phyloP scores from a whole-genome alignment of 1,139 yeast species.

The Saccharomyces hybrid region DNA sequence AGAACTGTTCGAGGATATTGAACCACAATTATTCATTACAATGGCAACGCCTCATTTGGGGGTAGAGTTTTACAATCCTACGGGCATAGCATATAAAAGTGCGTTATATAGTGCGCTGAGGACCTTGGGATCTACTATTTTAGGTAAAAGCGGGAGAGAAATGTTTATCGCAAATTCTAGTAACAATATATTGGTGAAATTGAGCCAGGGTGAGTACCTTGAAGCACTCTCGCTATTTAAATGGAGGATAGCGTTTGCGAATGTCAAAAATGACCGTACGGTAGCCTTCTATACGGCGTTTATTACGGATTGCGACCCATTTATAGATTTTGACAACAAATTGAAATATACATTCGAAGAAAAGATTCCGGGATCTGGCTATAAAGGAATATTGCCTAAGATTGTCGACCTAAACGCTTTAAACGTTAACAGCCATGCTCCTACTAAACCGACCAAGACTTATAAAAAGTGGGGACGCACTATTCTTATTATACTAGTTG shows the following conservation, averaged over 20 bases:
- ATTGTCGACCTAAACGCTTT: conserved; percentile 43
- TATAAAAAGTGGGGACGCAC: conserved; percentile 7
- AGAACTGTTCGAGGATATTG: conserved; percentile 52
- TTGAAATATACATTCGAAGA: conserved; percentile 28
- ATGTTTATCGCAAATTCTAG: conserved; percentile 46
- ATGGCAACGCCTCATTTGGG: conserved; percentile 93
- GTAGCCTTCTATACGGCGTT: conserved; percentile 50
- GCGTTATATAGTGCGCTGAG: conserved; percentile 45
- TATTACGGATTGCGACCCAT: conserved; percentile 42
- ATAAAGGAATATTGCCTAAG: conserved; percentile 35
- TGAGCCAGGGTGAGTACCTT: conserved; percentile 46
- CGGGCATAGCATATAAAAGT: conserved; percentile 20
- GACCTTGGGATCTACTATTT: conserved; percentile 48
- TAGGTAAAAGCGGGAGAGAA: conserved; percentile 72
- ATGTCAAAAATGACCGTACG: conserved; percentile 65
- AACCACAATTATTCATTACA: conserved; percentile 63
- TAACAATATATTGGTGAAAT: conserved; percentile 39
- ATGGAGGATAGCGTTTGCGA: conserved; percentile 56
- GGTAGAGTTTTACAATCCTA: conserved; percentile 38
- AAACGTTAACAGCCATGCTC: not conserved
- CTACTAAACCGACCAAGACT: not conserved
- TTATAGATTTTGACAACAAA: conserved; percentile 32
- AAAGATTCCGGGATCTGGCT: conserved; percentile 22
- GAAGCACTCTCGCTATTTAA: conserved; percentile 52
- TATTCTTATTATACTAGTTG: conserved; percentile 10